These are phyloP conservation scores for Inosperma sp. DNA, from an alignment of 768 basidiomycete genomes.

Conservation along the genomic window DNA sequence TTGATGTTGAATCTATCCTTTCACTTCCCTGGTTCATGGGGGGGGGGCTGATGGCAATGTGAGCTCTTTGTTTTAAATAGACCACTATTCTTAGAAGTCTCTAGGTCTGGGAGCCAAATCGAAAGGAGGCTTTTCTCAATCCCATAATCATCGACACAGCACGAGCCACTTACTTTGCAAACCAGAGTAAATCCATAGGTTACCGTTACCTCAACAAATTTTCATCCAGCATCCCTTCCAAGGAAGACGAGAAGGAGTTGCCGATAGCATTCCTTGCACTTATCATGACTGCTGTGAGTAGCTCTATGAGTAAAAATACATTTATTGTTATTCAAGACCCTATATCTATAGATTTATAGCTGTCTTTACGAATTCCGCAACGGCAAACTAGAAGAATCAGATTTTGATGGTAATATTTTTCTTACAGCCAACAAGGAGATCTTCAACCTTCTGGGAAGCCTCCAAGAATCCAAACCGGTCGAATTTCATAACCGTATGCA, in stretches of 20 bases:
- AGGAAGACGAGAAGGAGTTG: background rate
- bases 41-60: background rate
- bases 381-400: too few relatives aligned
- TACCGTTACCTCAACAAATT: background rate
- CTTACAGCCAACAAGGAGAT: too few relatives aligned
- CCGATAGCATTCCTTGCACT: background rate
- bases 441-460: too few relatives aligned
- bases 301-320: too few relatives aligned
- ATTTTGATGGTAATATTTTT: too few relatives aligned
- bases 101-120: constrained; percentile 2
- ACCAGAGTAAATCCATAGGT: background rate
- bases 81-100: too few relatives aligned
- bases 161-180: background rate
- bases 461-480: too few relatives aligned
- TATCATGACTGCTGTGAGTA: background rate
- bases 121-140: background rate
- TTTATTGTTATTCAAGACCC: too few relatives aligned
- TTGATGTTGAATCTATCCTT: background rate
- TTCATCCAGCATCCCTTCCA: background rate
- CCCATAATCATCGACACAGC: background rate
- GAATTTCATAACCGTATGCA: too few relatives aligned
- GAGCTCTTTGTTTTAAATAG: background rate
- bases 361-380: too few relatives aligned
- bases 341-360: too few relatives aligned
- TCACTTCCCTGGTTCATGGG: constrained; percentile 2